Conservation (phyloP, 208 protist species). For the Acanthamoeba quina region DNA sequence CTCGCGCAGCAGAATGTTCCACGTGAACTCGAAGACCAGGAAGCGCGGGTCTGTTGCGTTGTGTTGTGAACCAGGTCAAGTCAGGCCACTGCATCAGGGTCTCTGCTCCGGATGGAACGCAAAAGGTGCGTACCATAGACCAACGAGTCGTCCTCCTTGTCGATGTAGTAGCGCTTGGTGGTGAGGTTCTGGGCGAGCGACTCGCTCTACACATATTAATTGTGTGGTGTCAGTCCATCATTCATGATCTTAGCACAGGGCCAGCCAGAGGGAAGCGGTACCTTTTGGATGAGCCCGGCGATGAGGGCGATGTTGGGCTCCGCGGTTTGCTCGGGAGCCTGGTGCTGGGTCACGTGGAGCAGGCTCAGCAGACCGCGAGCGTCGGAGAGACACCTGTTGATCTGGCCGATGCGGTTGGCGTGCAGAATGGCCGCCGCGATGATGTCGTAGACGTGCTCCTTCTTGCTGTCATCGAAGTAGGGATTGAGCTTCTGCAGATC, state of each 20-base stretch:
- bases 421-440: conserved; percentile 65
- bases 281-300: conserved; percentile 75
- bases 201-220: conserved; percentile 40
- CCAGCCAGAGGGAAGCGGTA: neutral
- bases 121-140: conserved; percentile 39
- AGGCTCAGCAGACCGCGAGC: conserved; percentile 56
- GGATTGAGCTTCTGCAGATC: conserved; percentile 77
- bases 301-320: conserved; percentile 56
- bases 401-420: conserved; percentile 74
- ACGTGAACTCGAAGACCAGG: conserved; percentile 95
- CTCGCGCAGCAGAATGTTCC: conserved; percentile 94
- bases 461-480: conserved; percentile 67
- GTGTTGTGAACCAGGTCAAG: neutral
- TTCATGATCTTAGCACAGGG: neutral
- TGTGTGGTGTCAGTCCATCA: neutral
- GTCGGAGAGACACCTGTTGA: conserved; percentile 73
- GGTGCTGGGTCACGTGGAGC: conserved; percentile 31
- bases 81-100: too few relatives aligned
- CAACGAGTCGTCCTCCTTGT: conserved; percentile 10
- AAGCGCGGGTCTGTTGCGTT: conserved; percentile 87
- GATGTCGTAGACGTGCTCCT: conserved; percentile 68
- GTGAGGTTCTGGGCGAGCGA: conserved; percentile 70
- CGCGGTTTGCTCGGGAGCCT: neutral
- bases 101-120: too few relatives aligned
- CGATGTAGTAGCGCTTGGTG: conserved; percentile 69